phyloP scores from a whole-genome alignment of 345 rosid species.

The Lagerstroemia speciosa region DNA sequence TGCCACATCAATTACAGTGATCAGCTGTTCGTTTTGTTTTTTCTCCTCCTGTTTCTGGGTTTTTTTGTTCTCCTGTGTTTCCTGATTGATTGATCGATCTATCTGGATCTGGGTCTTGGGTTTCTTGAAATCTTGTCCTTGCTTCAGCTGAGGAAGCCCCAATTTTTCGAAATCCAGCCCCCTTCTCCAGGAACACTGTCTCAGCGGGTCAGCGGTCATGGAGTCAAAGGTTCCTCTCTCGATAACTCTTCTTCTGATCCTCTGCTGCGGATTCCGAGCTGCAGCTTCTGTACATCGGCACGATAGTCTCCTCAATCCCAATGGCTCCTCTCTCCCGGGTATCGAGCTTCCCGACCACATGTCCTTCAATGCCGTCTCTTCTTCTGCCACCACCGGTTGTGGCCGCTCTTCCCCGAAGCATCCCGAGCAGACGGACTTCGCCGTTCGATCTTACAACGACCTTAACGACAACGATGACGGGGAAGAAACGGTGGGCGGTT shows the following conservation, averaged over 20 bases:
- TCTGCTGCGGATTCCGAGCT: constrained; percentile 25
- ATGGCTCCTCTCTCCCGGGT: constrained; percentile 47
- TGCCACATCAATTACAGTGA: background rate
- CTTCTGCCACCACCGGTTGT: constrained; percentile 52
- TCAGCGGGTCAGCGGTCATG: constrained; percentile 36
- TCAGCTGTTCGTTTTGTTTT: background rate
- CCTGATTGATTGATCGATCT: background rate
- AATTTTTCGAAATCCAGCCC: constrained; percentile 3
- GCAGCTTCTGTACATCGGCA: constrained; percentile 27
- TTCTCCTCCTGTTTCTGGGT: background rate
- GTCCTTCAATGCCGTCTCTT: constrained; percentile 66
- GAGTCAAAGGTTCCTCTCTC: constrained; percentile 24
- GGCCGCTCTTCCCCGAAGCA: constrained; percentile 31
- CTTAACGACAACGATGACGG: constrained; percentile 10
- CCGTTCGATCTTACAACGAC: background rate
- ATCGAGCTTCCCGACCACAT: constrained; percentile 52
- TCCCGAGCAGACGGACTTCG: constrained; percentile 15
- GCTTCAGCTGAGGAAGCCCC: background rate
- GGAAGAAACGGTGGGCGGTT: constrained; percentile 3
- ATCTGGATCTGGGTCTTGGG: background rate
- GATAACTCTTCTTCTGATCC: constrained; percentile 28
- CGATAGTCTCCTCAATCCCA: constrained; percentile 15
- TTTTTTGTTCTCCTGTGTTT: background rate
- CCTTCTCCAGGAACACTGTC: constrained; percentile 6
- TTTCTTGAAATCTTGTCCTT: background rate